Evolutionary conservation across 106 monocot species (phyloP).

Genomic region (Dioscorea alata): DNA sequence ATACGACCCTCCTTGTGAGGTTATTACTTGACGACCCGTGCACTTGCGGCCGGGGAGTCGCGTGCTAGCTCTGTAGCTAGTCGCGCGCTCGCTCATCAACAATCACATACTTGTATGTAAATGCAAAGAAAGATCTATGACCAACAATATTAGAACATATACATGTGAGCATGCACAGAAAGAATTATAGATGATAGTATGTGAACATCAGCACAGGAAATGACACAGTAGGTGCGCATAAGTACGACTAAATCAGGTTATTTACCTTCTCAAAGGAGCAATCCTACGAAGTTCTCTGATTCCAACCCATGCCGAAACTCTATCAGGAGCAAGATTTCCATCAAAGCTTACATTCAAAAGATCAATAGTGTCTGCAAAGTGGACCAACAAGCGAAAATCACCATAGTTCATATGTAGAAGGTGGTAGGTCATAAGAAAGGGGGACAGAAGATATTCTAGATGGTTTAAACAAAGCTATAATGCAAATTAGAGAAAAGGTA

Average conservation of each 20-base stretch:
- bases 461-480: too few relatives aligned
- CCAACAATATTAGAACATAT: not conserved
- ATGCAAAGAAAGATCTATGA: not conserved
- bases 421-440: too few relatives aligned
- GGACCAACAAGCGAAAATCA: too few relatives aligned
- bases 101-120: too few relatives aligned
- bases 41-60: too few relatives aligned
- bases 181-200: not conserved
- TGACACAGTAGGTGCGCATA: not conserved
- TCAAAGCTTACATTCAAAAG: constrained; percentile 97
- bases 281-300: constrained; percentile 75
- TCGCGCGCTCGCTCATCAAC: too few relatives aligned
- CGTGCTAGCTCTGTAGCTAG: too few relatives aligned
- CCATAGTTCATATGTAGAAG: too few relatives aligned
- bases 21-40: too few relatives aligned
- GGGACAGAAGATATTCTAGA: too few relatives aligned
- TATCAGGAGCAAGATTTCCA: constrained; percentile 87
- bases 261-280: constrained; percentile 78
- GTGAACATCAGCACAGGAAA: not conserved
- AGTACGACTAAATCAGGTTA: not conserved
- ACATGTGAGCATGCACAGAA: not conserved
- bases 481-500: not conserved
- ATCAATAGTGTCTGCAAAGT: constrained; percentile 68
- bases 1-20: too few relatives aligned
- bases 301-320: constrained; percentile 72